A percentile compares a stretch with the other conserved stretches of the same genome.
phyloP scores from a whole-genome alignment of 176 grass and related monocot species.

The Oryza meyeriana region DNA sequence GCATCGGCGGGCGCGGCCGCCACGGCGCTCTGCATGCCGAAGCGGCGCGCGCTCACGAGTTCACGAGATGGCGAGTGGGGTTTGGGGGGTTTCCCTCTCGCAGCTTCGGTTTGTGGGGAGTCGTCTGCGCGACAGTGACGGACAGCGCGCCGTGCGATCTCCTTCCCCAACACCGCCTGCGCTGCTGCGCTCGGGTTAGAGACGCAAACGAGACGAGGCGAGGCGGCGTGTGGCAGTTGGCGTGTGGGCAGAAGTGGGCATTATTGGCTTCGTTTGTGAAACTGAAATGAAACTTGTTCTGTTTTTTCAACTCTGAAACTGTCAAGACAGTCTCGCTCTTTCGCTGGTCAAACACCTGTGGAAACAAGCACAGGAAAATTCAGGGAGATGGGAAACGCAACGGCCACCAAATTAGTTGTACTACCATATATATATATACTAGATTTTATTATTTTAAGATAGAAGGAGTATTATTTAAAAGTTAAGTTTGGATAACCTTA shows the following conservation, averaged over 20 bases:
- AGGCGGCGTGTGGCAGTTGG: background rate
- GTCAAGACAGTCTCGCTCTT: too few relatives aligned
- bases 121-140: background rate
- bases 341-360: too few relatives aligned
- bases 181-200: too few relatives aligned
- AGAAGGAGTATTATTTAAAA: too few relatives aligned
- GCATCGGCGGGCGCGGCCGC: background rate
- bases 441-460: too few relatives aligned
- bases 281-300: too few relatives aligned
- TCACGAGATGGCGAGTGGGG: background rate
- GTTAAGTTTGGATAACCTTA: too few relatives aligned
- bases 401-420: too few relatives aligned
- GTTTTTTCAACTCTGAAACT: too few relatives aligned
- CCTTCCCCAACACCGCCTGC: background rate
- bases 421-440: too few relatives aligned
- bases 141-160: background rate
- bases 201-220: background rate
- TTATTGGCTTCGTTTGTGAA: background rate
- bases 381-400: too few relatives aligned
- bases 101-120: background rate
- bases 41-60: background rate
- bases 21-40: constrained; percentile 21
- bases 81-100: background rate
- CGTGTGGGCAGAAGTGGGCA: background rate
- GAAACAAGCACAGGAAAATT: too few relatives aligned